Percentiles rank a stretch among this genome's conserved stretches.
phyloP scores from a whole-genome alignment of 2,329 filamentous ascomycete species.

The Pyrenophora teres region DNA sequence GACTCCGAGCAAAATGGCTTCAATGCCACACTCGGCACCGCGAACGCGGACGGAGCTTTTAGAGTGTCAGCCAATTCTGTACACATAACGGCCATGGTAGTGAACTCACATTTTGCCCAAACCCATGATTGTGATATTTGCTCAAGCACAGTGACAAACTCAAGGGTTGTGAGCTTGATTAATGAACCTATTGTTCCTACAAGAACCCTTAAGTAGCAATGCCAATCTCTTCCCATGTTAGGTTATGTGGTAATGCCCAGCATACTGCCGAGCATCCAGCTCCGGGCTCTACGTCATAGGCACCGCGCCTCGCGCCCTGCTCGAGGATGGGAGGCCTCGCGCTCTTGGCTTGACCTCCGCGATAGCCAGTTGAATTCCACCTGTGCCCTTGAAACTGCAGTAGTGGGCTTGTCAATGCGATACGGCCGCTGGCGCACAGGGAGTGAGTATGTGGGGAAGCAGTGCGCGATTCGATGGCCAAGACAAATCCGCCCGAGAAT shows the following conservation, averaged over 20 bases:
- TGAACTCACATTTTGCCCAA: constrained; percentile 27
- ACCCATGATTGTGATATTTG: constrained; percentile 27
- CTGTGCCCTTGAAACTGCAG: constrained; percentile 15
- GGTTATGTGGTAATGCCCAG: constrained; percentile 33
- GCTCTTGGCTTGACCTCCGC: constrained; percentile 21
- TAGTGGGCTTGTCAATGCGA: constrained; percentile 27
- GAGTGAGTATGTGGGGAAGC: constrained; percentile 26
- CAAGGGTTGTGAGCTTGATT: constrained; percentile 7
- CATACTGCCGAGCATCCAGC: constrained; percentile 23
- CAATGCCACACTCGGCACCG: constrained; percentile 40
- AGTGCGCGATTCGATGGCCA: constrained; percentile 21
- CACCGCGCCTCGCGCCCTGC: constrained; percentile 25
- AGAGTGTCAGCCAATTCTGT: constrained; percentile 7
- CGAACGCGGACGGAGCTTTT: constrained; percentile 34
- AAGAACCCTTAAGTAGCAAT: constrained; percentile 23
- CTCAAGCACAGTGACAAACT: constrained; percentile 1
- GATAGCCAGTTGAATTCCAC: constrained; percentile 21
- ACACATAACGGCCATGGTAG: neutral
- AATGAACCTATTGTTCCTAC: constrained; percentile 3
- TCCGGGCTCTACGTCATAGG: constrained; percentile 27
- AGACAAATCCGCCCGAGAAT: constrained; percentile 12
- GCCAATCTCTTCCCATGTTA: constrained; percentile 14
- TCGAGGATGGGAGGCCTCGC: constrained; percentile 10
- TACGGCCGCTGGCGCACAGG: constrained; percentile 22
- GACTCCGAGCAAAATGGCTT: constrained; percentile 59